A percentile compares a stretch with the other conserved stretches of the same genome.
Conservation (phyloP, 371 early-diverging fungal genomes). For the Saksenaea vasiformis region DNA sequence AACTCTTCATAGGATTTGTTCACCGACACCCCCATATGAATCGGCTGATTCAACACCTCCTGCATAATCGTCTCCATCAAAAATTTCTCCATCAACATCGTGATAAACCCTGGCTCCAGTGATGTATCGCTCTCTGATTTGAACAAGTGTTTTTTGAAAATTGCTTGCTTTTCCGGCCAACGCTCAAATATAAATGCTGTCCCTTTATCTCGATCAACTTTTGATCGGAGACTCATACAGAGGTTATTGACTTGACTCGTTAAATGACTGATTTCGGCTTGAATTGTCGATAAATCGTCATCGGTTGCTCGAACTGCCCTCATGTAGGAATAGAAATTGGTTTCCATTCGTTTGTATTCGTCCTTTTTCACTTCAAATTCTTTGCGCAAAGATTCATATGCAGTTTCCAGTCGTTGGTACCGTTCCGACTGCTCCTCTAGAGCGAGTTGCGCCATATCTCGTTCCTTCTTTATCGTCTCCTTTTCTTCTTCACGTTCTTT, state of each 20-base stretch:
- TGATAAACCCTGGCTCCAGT: slow-evolving; percentile 37
- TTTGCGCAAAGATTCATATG: slow-evolving; percentile 13
- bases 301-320: slow-evolving; percentile 48
- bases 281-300: slow-evolving; percentile 52
- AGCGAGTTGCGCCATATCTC: slow-evolving; percentile 13
- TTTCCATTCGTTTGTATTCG: slow-evolving; percentile 39
- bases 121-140: slow-evolving; percentile 10
- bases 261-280: slow-evolving; percentile 43
- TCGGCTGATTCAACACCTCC: slow-evolving; percentile 36
- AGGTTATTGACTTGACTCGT: slow-evolving; percentile 42
- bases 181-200: slow-evolving; percentile 24
- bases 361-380: slow-evolving; percentile 40
- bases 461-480: slow-evolving; percentile 13
- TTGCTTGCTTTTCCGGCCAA: slow-evolving; percentile 11
- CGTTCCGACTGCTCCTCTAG: slow-evolving; percentile 23
- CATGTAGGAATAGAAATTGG: slow-evolving; percentile 45
- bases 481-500: slow-evolving; percentile 28
- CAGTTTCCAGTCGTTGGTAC: slow-evolving; percentile 25
- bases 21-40: slow-evolving; percentile 44
- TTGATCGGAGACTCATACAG: slow-evolving; percentile 42
- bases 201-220: slow-evolving; percentile 36
- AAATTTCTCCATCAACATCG: slow-evolving; percentile 45
- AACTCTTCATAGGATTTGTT: slow-evolving; percentile 38
- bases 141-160: slow-evolving; percentile 12
- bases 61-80: slow-evolving; percentile 26